These are phyloP conservation scores for Cytospora leucostoma DNA, from an alignment of 2,329 filamentous ascomycete genomes.

Conservation along the genomic window DNA sequence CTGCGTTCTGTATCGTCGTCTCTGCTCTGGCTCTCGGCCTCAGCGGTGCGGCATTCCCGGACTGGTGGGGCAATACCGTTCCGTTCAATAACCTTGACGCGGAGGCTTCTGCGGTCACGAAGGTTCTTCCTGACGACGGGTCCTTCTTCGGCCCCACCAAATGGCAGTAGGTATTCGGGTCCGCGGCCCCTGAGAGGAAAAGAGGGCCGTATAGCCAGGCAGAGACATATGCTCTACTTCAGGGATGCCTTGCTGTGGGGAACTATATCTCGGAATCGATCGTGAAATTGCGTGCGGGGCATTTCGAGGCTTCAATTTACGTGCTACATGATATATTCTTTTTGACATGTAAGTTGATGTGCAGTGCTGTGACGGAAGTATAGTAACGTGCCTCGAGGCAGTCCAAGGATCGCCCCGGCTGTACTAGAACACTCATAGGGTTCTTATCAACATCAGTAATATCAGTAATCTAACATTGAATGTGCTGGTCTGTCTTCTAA, in stretches of 20 bases:
- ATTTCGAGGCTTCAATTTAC: neutral
- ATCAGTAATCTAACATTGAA: too few species aligned
- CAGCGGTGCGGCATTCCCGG: slow-evolving; percentile 46
- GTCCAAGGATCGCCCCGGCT: too few species aligned
- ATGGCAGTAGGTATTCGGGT: slow-evolving; percentile 29
- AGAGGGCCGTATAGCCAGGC: neutral
- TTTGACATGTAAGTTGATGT: too few species aligned
- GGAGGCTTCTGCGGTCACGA: slow-evolving; percentile 34
- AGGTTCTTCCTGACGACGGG: slow-evolving; percentile 33
- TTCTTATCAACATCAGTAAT: too few species aligned
- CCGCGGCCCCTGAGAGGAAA: neutral
- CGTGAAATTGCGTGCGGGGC: too few species aligned
- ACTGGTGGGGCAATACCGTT: slow-evolving; percentile 52
- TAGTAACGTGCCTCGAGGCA: too few species aligned
- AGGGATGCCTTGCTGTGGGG: slow-evolving; percentile 33
- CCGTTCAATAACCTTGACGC: slow-evolving; percentile 16
- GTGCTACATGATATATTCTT: too few species aligned
- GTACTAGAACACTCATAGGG: too few species aligned
- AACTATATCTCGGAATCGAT: too few species aligned
- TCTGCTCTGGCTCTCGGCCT: slow-evolving; percentile 50
- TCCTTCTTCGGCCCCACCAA: slow-evolving; percentile 34
- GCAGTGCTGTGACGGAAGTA: too few species aligned
- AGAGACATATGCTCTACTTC: neutral
- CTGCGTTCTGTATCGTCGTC: slow-evolving; percentile 57
- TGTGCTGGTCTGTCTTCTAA: too few species aligned